These are phyloP conservation scores for Argentina anserina DNA, from an alignment of 306 rosid genomes.

Conservation along the genomic window DNA sequence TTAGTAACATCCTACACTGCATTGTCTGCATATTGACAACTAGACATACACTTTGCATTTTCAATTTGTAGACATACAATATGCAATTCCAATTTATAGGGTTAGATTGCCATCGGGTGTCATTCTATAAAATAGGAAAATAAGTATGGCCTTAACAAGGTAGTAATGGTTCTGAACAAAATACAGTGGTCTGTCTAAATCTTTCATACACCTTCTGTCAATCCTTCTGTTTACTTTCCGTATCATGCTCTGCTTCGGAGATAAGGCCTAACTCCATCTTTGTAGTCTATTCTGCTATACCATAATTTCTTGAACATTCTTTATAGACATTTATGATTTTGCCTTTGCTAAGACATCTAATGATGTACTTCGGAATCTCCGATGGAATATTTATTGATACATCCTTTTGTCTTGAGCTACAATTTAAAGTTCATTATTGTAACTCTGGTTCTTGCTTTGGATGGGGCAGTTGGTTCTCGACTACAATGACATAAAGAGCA, in stretches of 20 bases:
- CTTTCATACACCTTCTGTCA: background rate
- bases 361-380: background rate
- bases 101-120: background rate
- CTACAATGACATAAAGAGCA: slow-evolving; percentile 61
- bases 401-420: slow-evolving; percentile 9
- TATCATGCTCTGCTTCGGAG: background rate
- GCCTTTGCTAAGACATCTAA: background rate
- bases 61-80: background rate
- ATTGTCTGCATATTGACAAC: too few species aligned
- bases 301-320: background rate
- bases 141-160: background rate
- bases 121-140: background rate
- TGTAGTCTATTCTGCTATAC: background rate
- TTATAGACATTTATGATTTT: background rate
- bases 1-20: too few species aligned
- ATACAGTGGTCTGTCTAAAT: background rate
- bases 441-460: slow-evolving; percentile 27
- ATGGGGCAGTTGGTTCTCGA: slow-evolving; percentile 63
- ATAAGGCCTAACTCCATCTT: background rate
- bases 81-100: background rate
- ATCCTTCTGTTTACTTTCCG: background rate
- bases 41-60: too few species aligned
- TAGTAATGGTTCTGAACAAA: background rate
- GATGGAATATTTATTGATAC: background rate
- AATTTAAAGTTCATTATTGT: slow-evolving; percentile 6